phyloP scores from a whole-genome alignment of 2,329 filamentous ascomycete species.

The Ascochyta koolunga region DNA sequence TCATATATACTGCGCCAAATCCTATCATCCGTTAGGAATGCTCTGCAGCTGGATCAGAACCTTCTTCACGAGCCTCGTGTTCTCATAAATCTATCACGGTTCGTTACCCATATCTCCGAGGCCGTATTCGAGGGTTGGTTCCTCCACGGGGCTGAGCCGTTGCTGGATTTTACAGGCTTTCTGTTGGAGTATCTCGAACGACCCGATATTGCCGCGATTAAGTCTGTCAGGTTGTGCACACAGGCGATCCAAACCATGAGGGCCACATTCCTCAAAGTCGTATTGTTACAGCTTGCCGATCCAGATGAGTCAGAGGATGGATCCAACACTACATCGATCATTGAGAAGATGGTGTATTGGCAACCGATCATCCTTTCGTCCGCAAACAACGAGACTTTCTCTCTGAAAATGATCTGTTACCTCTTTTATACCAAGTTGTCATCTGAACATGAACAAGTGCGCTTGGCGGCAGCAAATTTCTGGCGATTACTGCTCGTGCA shows the following conservation, averaged over 20 bases:
- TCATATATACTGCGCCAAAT: slow-evolving; percentile 83
- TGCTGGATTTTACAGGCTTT: slow-evolving; percentile 85
- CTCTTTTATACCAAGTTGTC: slow-evolving; percentile 89
- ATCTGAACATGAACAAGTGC: slow-evolving; percentile 69
- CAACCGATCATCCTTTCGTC: slow-evolving; percentile 86
- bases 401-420: slow-evolving; percentile 87
- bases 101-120: slow-evolving; percentile 82
- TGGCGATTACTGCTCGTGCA: slow-evolving; percentile 94
- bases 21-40: slow-evolving; percentile 71
- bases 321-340: slow-evolving; percentile 69
- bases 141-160: slow-evolving; percentile 79
- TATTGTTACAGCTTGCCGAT: slow-evolving; percentile 82
- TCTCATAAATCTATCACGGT: slow-evolving; percentile 83
- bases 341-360: slow-evolving; percentile 92
- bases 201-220: slow-evolving; percentile 78
- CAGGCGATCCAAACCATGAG: slow-evolving; percentile 80
- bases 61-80: slow-evolving; percentile 80
- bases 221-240: slow-evolving; percentile 88
- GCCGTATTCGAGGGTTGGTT: slow-evolving; percentile 97
- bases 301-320: slow-evolving; percentile 71
- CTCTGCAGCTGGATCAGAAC: slow-evolving; percentile 73
- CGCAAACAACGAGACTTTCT: slow-evolving; percentile 78
- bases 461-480: slow-evolving; percentile 78
- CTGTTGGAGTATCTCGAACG: slow-evolving; percentile 88
- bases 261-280: slow-evolving; percentile 76